phyloP scores from a whole-genome alignment of 2,329 filamentous ascomycete species.

The Monilinia vaccinii-corymbosi region DNA sequence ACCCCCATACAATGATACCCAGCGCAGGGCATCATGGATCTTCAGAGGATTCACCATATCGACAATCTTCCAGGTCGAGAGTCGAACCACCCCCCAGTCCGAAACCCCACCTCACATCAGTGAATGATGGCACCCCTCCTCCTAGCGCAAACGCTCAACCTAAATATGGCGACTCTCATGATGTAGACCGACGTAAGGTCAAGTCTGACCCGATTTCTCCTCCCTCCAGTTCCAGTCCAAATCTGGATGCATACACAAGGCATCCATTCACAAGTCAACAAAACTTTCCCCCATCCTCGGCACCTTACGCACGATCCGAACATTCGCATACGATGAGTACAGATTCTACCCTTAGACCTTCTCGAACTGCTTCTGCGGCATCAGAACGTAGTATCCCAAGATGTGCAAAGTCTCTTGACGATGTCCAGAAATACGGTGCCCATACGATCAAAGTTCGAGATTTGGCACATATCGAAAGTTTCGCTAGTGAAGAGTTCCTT shows the following conservation, averaged over 20 bases:
- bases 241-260: conserved; percentile 16
- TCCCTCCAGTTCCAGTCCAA: conserved; percentile 25
- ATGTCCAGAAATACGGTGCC: conserved; percentile 31
- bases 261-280: conserved; percentile 25
- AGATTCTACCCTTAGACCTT: not conserved
- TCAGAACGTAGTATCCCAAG: conserved; percentile 16
- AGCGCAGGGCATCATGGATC: conserved; percentile 35
- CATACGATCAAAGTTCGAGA: conserved; percentile 71
- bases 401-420: conserved; percentile 28
- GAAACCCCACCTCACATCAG: conserved; percentile 17
- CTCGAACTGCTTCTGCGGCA: not conserved
- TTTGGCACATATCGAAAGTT: conserved; percentile 80
- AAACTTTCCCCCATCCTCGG: conserved; percentile 16
- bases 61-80: conserved; percentile 23
- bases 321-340: conserved; percentile 5
- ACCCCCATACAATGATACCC: conserved; percentile 50
- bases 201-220: conserved; percentile 23
- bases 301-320: conserved; percentile 11
- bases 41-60: conserved; percentile 34
- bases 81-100: conserved; percentile 25
- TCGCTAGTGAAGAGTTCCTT: conserved; percentile 70
- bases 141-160: conserved; percentile 16
- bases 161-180: conserved; percentile 9
- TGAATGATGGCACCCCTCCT: conserved; percentile 20
- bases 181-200: conserved; percentile 10